Conservation (phyloP, 2,329 filamentous ascomycete genomes). For the Colletotrichum melonis region DNA sequence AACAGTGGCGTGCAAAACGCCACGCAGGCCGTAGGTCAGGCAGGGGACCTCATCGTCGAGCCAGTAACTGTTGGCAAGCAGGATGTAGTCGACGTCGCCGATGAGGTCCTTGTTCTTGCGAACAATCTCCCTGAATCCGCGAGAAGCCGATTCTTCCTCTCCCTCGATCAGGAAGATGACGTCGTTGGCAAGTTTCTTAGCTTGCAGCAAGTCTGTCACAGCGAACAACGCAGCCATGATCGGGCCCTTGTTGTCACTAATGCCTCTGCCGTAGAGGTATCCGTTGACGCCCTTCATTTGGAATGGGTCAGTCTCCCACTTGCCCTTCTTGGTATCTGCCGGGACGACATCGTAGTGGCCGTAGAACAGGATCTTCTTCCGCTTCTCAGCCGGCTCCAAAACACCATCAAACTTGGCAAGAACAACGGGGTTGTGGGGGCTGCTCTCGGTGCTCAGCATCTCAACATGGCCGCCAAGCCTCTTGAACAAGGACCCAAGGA, state of each 20-base stretch:
- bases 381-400: constrained; percentile 69
- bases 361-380: constrained; percentile 94
- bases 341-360: constrained; percentile 98
- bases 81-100: constrained; percentile 91
- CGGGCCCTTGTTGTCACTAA: constrained; percentile 97
- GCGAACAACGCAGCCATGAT: constrained; percentile 95
- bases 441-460: constrained; percentile 84
- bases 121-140: constrained; percentile 89
- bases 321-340: constrained; percentile 83
- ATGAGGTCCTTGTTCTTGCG: constrained; percentile 84
- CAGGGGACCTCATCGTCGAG: constrained; percentile 95
- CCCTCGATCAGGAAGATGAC: constrained; percentile 96
- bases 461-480: constrained; percentile 90
- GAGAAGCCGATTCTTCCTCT: constrained; percentile 94
- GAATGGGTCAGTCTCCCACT: constrained; percentile 92
- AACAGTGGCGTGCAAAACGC: constrained; percentile 92
- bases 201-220: constrained; percentile 86
- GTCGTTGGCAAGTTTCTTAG: constrained; percentile 86
- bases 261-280: constrained; percentile 94
- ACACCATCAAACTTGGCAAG: constrained; percentile 88
- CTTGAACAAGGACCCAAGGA: constrained; percentile 90
- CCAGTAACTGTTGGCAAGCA: constrained; percentile 99
- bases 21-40: constrained; percentile 91
- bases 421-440: constrained; percentile 87
- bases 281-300: constrained; percentile 89